These are phyloP conservation scores for Gyrodon lividus DNA, from an alignment of 768 basidiomycete species.

Conservation along the genomic window DNA sequence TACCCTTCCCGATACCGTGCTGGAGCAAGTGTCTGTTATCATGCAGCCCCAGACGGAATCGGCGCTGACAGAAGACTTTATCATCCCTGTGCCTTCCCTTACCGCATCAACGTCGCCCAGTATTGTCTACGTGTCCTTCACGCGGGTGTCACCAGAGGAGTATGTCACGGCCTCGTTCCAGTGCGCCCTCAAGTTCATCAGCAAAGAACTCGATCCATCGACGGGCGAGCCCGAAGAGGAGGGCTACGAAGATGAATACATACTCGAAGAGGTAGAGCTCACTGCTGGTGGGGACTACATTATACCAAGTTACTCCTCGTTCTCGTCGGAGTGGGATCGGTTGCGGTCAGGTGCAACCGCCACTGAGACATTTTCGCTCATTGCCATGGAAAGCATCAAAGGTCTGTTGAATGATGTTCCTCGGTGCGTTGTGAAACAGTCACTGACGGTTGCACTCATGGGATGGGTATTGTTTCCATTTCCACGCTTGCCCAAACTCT, in stretches of 20 bases:
- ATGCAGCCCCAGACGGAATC: slow-evolving; percentile 81
- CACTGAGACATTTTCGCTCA: slow-evolving; percentile 92
- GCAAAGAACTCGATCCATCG: slow-evolving; percentile 95
- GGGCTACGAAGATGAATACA: slow-evolving; percentile 99
- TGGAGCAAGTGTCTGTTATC: slow-evolving; percentile 91
- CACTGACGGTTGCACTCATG: slow-evolving; percentile 21
- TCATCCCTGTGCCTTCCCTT: slow-evolving; percentile 78
- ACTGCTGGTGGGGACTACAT: slow-evolving; percentile 93
- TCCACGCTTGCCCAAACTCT: slow-evolving; percentile 10
- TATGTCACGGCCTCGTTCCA: slow-evolving; percentile 85
- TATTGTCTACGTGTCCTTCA: slow-evolving; percentile 91
- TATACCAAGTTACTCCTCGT: slow-evolving; percentile 90
- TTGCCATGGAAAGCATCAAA: slow-evolving; percentile 91
- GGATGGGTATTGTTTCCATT: slow-evolving; percentile 3
- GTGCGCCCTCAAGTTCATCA: slow-evolving; percentile 90
- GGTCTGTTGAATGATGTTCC: slow-evolving; percentile 49
- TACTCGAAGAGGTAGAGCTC: slow-evolving; percentile 93
- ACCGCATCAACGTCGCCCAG: slow-evolving; percentile 72
- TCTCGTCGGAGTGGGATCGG: slow-evolving; percentile 94
- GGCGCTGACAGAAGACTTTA: slow-evolving; percentile 89
- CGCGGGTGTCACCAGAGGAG: slow-evolving; percentile 71
- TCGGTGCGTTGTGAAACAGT: slow-evolving; percentile 7
- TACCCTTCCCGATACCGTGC: slow-evolving; percentile 90
- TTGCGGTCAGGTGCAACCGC: slow-evolving; percentile 71
- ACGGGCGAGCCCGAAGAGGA: slow-evolving; percentile 96